Evolutionary conservation across 768 basidiomycete genomes (phyloP).

Genomic region (Leccinum boreale): DNA sequence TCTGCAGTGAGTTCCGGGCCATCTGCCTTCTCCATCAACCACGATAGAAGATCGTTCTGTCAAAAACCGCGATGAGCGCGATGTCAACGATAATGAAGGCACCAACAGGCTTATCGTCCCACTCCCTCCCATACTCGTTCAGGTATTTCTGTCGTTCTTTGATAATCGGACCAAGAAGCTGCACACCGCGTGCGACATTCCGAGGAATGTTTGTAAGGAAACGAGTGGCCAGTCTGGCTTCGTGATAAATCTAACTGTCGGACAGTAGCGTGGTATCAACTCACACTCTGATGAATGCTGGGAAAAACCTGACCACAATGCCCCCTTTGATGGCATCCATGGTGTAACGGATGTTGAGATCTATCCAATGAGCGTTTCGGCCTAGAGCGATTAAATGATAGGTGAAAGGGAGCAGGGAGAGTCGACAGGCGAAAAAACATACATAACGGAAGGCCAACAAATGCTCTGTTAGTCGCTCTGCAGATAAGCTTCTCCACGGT

Average conservation of each 20-base stretch:
- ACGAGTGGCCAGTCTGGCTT: background rate
- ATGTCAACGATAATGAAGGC: background rate
- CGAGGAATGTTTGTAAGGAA: background rate
- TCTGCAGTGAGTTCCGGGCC: conserved; percentile 13
- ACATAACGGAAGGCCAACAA: conserved; percentile 52
- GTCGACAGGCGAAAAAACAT: background rate
- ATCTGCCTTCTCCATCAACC: conserved; percentile 31
- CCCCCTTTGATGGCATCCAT: conserved; percentile 22
- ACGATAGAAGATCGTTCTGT: conserved; percentile 35
- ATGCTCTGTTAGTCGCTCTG: conserved; percentile 42
- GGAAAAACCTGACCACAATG: conserved; percentile 26
- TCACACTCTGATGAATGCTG: conserved; percentile 9
- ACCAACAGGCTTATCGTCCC: conserved; percentile 1
- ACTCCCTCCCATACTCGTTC: background rate
- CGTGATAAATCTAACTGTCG: background rate
- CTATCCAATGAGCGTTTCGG: conserved; percentile 26
- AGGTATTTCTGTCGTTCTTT: background rate
- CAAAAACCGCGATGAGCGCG: background rate
- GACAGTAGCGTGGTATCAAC: background rate
- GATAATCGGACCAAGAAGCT: background rate
- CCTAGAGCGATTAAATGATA: conserved; percentile 6
- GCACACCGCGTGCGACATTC: background rate
- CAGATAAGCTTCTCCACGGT: conserved; percentile 35
- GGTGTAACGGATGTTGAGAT: conserved; percentile 30
- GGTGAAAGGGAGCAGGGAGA: no score